Evolutionary conservation across 2,329 filamentous ascomycete genomes (phyloP), one percentile per base, ranked within the genome.

Genomic region (Botrytis paeoniae): DNA sequence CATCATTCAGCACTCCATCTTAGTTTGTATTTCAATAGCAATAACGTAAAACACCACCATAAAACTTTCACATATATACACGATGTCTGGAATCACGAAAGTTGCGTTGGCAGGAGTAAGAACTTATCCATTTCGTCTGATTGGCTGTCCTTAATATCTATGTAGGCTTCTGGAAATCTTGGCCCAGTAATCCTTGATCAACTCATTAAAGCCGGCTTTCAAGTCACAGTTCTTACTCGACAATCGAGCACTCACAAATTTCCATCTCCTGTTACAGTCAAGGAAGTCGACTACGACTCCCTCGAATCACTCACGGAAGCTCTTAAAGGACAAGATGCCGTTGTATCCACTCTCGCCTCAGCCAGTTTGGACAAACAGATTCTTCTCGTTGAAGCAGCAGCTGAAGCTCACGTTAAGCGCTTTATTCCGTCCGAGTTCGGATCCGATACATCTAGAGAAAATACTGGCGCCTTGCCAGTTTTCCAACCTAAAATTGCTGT

Each of bases 401-500:
- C 87, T 57, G 84, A 84, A 41, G 88, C 88, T 1, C 86, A 87
- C n/a, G 87, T 91, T 12, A 85, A 87, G 78, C 84, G 87, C 29
- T 89, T 90, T 81, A 83, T 91, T 54, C 88, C 89, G 1, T 86
- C 86, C 18, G 88, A 91, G 73, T 91, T 85, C 54, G 82, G 81
- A 25, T 79, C 80, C 59, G 77, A 81, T 81, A 81, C 73, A 0
- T 68, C 70, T 32, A 74, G 62, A 41, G 71, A 74, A 12, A 75
- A 76, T 59, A 39, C 75, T 37, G 57, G 72, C 48, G n/a, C 61
- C 48, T 68, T 74, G 20, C 75, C 76, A 57, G 22, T 76, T 59
- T 76, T 76, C 20, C 32, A 69, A 29, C 39, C 73, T 7, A 74
- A 76, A 69, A 68, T 71, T 16, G 72, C 77, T 43, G 74, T 75